Evolutionary conservation across 495 filamentous ascomycete genomes (phyloP).

Genomic region (Daldinia loculata): DNA sequence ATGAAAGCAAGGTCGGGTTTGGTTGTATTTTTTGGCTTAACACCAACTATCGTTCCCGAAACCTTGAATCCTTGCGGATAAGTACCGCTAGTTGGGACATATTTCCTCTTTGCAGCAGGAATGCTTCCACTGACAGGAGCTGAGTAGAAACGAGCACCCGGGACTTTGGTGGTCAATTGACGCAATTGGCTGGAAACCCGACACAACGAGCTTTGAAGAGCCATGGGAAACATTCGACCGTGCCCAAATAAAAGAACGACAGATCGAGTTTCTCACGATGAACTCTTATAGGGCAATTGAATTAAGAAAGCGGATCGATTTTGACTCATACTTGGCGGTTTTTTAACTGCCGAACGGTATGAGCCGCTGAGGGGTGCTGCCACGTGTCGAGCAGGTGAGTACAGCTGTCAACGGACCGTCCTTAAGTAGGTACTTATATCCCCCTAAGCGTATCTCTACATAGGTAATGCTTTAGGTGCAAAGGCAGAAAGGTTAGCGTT

Average conservation of each 20-base stretch:
- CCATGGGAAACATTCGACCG: constrained; percentile 32
- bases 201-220: constrained; percentile 24
- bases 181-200: constrained; percentile 26
- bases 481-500: too few species aligned
- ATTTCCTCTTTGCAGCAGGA: constrained; percentile 81
- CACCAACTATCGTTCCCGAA: constrained; percentile 88
- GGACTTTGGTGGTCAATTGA: constrained; percentile 24
- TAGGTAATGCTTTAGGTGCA: too few species aligned
- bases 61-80: constrained; percentile 92
- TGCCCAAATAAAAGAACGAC: constrained; percentile 23
- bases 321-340: constrained; percentile 23
- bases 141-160: constrained; percentile 60
- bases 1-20: constrained; percentile 91
- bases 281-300: constrained; percentile 12
- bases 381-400: neutral
- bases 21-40: constrained; percentile 89
- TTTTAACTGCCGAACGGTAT: constrained; percentile 9
- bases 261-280: constrained; percentile 28
- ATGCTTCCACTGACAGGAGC: constrained; percentile 68
- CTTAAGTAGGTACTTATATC: neutral
- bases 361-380: constrained; percentile 1
- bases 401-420: neutral
- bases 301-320: constrained; percentile 12
- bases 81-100: constrained; percentile 82
- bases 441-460: neutral